Evolutionary conservation across 495 filamentous ascomycete species (phyloP).

Genomic region (Lentithecium fluviatile): DNA sequence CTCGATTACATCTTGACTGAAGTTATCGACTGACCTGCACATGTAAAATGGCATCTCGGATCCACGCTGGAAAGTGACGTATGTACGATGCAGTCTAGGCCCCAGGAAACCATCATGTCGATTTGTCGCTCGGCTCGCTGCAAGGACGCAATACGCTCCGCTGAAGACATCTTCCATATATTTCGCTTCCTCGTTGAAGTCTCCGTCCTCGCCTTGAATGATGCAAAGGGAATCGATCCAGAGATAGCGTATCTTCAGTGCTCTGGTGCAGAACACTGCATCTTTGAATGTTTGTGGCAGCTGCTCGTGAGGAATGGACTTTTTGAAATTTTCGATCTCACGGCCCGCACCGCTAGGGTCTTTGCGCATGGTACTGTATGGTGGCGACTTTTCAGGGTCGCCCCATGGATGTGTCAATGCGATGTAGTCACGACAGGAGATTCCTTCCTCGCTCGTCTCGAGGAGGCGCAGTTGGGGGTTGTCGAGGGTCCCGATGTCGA

Average conservation of each 20-base stretch:
- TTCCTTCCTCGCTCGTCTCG: not conserved
- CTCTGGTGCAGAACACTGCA: not conserved
- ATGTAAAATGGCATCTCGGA: slow-evolving; percentile 29
- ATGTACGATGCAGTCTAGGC: not conserved
- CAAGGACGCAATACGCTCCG: slow-evolving; percentile 40
- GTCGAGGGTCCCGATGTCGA: not conserved
- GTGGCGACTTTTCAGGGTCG: not conserved
- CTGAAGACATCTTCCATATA: slow-evolving; percentile 43
- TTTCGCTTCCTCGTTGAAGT: slow-evolving; percentile 43
- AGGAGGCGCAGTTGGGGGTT: not conserved
- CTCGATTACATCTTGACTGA: slow-evolving; percentile 39
- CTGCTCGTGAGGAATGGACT: not conserved
- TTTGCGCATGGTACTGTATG: not conserved
- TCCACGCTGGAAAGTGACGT: not conserved
- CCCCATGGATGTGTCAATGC: not conserved
- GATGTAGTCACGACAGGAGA: not conserved
- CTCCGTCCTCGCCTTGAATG: slow-evolving; percentile 31
- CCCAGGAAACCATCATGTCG: slow-evolving; percentile 37
- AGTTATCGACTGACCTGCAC: slow-evolving; percentile 40
- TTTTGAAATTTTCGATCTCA: not conserved
- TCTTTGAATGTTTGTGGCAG: not conserved
- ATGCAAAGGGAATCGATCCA: not conserved
- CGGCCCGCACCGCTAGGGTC: too few relatives aligned
- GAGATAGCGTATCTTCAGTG: not conserved
- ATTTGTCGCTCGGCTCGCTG: slow-evolving; percentile 37